Base-by-base conservation (phyloP, 208 protist genomes). In the Crithidia brevicula region DNA sequence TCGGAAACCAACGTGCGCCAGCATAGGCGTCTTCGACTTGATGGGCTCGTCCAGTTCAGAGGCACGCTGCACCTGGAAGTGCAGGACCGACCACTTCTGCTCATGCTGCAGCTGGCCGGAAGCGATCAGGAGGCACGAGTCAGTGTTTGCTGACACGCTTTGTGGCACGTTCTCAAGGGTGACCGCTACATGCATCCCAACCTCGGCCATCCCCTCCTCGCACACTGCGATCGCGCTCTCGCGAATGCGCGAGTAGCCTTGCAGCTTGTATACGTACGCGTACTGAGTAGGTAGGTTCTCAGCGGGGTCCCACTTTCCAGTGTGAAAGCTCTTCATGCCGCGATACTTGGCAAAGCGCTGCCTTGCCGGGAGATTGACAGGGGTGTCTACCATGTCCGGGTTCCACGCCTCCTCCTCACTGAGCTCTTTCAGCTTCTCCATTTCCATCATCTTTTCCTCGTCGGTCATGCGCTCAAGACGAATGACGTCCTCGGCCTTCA, bases 21-120 rank as follows among this genome's bases (percentile, higher is more conserved):
- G 67, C 87, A 96, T 94, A 23, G 91, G 87, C 6, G 82, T 93
- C 52, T 96, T 96, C 2, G 91, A 96, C 62, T 94, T 96, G 45
- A 96, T 86, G 9, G 91, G 86, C 67, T 94, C 86, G 62, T 93
- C 87, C 43, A 89, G 79, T 16, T 93, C 86, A 4, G 71, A 73
- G 6, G 69, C 77, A 8, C 79, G 77, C 70, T 96, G 91, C 42
- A 96, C 70, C 50, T 92, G 81, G 52, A 93, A 96, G 51, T 96
- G 91, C 0, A 96, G 61, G 22, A 96, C 88, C 22, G 91, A 96
- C 88, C 91, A 96, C 67, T 96, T 96, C 67, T 96, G 91, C 65
- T 96, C 88, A 59, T 96, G 88, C 65, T 93, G 83, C 31, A 96
- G 76, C 64, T 96, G 91, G 15, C 82, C 91, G 22, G 91, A 96